These are phyloP conservation scores for Solanum piurae DNA, from an alignment of 257 asterid species.

Conservation along the genomic window DNA sequence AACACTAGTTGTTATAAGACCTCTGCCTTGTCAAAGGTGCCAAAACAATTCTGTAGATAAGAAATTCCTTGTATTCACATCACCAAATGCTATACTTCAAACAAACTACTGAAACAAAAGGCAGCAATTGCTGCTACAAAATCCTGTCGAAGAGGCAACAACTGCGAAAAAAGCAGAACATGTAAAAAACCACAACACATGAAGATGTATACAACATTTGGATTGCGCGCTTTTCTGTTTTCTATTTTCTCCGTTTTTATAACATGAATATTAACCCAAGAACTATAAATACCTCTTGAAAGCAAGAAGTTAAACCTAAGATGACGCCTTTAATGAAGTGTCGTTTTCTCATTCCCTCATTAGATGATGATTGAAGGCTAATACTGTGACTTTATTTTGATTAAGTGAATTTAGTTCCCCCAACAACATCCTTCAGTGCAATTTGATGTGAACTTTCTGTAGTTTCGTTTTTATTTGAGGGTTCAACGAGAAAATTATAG, in stretches of 20 bases:
- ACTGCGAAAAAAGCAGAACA: not conserved
- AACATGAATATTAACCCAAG: no score
- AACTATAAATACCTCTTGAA: no score
- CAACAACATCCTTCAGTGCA: not conserved
- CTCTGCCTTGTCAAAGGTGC: conserved; percentile 8
- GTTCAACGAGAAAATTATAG: not conserved
- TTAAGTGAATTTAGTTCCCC: not conserved
- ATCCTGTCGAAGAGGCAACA: not conserved
- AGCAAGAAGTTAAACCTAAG: not conserved
- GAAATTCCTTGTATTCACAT: not conserved
- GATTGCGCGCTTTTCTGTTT: no score
- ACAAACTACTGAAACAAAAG: no score
- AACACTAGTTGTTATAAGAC: not conserved
- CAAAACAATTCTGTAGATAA: not conserved
- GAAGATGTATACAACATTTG: not conserved
- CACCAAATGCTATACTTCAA: not conserved
- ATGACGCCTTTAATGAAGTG: not conserved
- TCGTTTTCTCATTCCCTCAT: no score
- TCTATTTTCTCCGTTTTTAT: no score
- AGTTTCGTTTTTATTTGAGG: not conserved
- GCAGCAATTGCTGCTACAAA: no score
- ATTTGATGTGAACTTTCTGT: not conserved
- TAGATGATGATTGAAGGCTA: not conserved
- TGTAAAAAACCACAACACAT: not conserved
- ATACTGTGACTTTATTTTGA: not conserved